Percentiles rank a stretch among this genome's conserved stretches.
These are phyloP conservation scores for Coccomyxa sp. DNA, from an alignment of 139 green algal genomes.

Conservation along the genomic window DNA sequence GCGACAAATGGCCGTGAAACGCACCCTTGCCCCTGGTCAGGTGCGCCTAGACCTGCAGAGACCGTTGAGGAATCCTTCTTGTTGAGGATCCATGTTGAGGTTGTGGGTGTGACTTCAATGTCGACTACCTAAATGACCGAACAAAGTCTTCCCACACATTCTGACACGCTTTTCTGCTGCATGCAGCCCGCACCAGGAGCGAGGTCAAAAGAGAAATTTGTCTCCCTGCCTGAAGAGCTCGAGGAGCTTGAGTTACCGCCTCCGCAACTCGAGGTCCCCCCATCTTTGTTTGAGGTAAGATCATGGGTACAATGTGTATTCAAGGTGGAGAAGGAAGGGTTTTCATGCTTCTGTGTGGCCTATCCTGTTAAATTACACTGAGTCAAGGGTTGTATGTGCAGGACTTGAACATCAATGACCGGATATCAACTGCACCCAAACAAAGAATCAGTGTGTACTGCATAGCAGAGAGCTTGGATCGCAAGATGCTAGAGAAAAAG, in stretches of 20 bases:
- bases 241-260: not conserved
- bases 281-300: conserved; percentile 22
- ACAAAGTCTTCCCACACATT: too few species aligned
- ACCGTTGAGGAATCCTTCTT: not conserved
- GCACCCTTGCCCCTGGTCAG: conserved; percentile 23
- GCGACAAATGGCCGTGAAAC: not conserved
- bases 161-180: not conserved
- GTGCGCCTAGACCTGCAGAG: not conserved
- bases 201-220: conserved; percentile 44
- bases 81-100: not conserved
- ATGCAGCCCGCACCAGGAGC: conserved; percentile 23
- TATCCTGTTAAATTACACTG: not conserved
- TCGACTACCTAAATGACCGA: not conserved
- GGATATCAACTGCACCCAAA: not conserved
- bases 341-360: not conserved
- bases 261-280: conserved; percentile 7
- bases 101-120: not conserved
- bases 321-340: too few species aligned
- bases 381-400: not conserved
- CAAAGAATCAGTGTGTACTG: conserved; percentile 60
- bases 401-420: not conserved
- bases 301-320: not conserved
- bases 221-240: conserved; percentile 50
- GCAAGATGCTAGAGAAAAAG: conserved; percentile 13
- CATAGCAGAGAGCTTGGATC: conserved; percentile 50